Base-by-base conservation (phyloP, 129 eudicot genomes). In the Pittosporum tobira region DNA sequence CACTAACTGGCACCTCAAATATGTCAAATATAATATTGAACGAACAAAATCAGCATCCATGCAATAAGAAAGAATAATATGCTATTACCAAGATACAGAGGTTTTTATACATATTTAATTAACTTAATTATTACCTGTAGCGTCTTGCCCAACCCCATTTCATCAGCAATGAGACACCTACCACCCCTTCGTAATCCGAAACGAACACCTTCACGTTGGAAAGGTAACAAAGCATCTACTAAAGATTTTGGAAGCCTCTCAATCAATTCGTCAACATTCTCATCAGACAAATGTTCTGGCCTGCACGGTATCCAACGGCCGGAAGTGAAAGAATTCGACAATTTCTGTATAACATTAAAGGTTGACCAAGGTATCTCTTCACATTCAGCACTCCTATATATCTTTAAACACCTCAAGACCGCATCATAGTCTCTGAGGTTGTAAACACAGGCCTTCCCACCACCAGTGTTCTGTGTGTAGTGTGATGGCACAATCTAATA, bases 131-230 rank as follows among this genome's bases (percentile, higher is more conserved):
- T 18, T 73, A 90, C 97, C 97, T 90, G 99, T 50, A 93, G 83
- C 24, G 99, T 93, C 75, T 93, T 93, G 22, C 99, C 99, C 51
- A 93, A 91, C 18, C 99, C 99, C 99, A 93, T 93, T 78, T 93
- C 99, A 72, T 93, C 99, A 24, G 99, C 99, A 74, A 93, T 79
- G 71, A 93, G 94, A 77, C 99, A 93, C 63, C 88, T 79, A 26
- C 99, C 99, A 55, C 99, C 99, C 80, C 99, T 75, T 46, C 76
- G 88, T 52, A 93, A 57, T 49, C 91, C 99, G 63, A 87, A 93
- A 40, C 78, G 75, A 22, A 93, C 81, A 27, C 99, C 99, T 38
- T 93, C 99, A 56, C 76, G 64, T 75, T 93, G 99, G 63, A 87
- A 93, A 21, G 99, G 99, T 42, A 87, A 71, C 36, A 93, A 70